phyloP scores from a whole-genome alignment of 768 basidiomycete species.

The Kwoniella pini region DNA sequence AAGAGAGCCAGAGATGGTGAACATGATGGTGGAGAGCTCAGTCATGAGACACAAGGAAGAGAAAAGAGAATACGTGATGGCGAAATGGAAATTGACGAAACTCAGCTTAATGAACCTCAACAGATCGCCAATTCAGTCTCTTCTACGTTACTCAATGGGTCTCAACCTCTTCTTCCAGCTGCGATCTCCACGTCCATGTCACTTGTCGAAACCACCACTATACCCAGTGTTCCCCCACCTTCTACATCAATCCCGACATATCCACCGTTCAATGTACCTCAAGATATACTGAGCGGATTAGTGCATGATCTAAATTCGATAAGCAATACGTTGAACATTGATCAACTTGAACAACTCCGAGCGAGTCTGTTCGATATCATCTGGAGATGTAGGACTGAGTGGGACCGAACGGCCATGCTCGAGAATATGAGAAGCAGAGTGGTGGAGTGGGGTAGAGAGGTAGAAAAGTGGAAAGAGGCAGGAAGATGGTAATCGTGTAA shows the following conservation, averaged over 20 bases:
- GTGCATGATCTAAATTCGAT: slow-evolving; percentile 59
- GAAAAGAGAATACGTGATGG: slow-evolving; percentile 22
- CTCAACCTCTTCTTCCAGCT: not conserved
- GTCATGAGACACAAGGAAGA: slow-evolving; percentile 11
- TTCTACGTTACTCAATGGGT: not conserved
- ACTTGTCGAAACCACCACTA: slow-evolving; percentile 56
- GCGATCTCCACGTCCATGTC: not conserved
- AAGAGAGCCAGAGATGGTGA: slow-evolving; percentile 26
- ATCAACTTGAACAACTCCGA: slow-evolving; percentile 90
- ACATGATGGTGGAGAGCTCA: not conserved
- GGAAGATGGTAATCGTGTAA: not conserved
- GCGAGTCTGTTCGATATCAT: slow-evolving; percentile 75
- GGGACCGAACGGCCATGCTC: slow-evolving; percentile 74
- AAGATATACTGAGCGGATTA: slow-evolving; percentile 60
- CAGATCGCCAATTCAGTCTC: not conserved
- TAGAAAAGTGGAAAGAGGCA: slow-evolving; percentile 43
- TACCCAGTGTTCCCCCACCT: slow-evolving; percentile 63
- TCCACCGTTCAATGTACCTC: slow-evolving; percentile 74
- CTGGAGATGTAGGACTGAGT: slow-evolving; percentile 79
- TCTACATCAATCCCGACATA: slow-evolving; percentile 8
- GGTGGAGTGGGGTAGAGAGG: slow-evolving; percentile 68
- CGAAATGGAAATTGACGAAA: slow-evolving; percentile 3
- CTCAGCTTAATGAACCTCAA: not conserved
- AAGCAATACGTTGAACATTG: slow-evolving; percentile 70
- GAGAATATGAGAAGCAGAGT: slow-evolving; percentile 64